Base-by-base conservation (phyloP, 805 yeast genomes). In the Lipomyces orientalis region DNA sequence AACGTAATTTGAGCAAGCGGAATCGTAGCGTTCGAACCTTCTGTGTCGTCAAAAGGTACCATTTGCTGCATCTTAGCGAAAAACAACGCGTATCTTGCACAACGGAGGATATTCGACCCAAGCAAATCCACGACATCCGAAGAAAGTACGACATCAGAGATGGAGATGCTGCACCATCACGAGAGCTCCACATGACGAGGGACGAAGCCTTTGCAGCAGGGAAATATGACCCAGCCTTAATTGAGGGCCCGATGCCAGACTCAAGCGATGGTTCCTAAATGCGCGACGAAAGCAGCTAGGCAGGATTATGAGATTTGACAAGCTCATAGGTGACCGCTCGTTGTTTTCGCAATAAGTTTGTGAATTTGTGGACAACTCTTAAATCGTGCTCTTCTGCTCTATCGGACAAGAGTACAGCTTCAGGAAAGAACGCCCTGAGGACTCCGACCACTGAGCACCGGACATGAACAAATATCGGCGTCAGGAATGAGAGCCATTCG, bases 401-500 rank as follows among this genome's bases (percentile, higher is more conserved):
- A 37, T 57, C 60, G 57, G 29, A 25, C 29, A 25, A 25, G 29
- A 25, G 29, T 3, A 25, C 29, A 25, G 29, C 2, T 25, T 3
- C 60, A 2, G 60, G 60, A 57, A 57, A 57, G 31, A 34, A 57
- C 2, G 60, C 43, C 56, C 60, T 12, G 14, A 57, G 60, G 2
- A 25, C 60, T 57, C 60, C 4, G 60, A 2, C 60, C 60, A 57
- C 31, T 57, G 60, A 57, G 60, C 60, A 29, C 60, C 56, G 16
- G 60, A 19, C 60, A 57, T 57, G 56, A 57, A 57, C 60, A 57
- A n/a, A n/a, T 57, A 57, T 57, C 60, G 1, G 60, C 60, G 19
- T 57, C 60, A 34, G 60, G 60, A 57, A 57, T 57, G 31, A 57
- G 56, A 34, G 58, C 14, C 29, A 57, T n/a, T 34, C 56, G 60